Base-by-base conservation (phyloP, 208 protist species). In the Wallacemonas sp. region DNA sequence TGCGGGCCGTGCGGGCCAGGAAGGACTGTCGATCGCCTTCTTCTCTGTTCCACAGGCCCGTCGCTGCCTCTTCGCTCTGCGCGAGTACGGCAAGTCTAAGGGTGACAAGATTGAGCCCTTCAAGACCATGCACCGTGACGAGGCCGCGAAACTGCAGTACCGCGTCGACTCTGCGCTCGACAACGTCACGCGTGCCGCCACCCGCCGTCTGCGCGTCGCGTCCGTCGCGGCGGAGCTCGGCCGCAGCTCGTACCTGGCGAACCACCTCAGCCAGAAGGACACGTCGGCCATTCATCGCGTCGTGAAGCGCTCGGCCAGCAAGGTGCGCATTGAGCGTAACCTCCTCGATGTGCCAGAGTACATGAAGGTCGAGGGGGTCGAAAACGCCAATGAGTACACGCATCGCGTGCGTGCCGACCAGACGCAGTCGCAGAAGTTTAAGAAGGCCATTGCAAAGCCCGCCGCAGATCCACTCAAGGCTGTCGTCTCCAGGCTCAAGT, bases 191-290 rank as follows among this genome's bases (percentile, higher is more conserved):
- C 86, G 85, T 38, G 79, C 79, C 10, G 81, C 84, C 2, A 91
- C 88, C 1, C 79, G 86, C n/a, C 90, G 90, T 38, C 79, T 93
- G 61, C 85, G 87, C 39, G 76, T 92, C 9, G 80, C 87, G 21
- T 88, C 87, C 27, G 88, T 96, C 12, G 89, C 87, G 1, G 72
- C 91, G 24, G 90, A 95, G 78, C 76, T 95, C 48, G 88, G 78
- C 46, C 83, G 96, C 60, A 96, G 94, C 62, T 92, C 94, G 10
- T 89, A 89, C 52, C 83, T 97, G 22, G 76, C 84, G n/a, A 89
- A 91, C 58, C 89, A 95, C 66, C 92, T 99, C 30, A 84, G 77
- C 26, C 89, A 97, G 62, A 82, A 90, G 64, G 95, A 97, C 32
- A 83, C 83, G 3, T 87, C 95, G 39, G 97, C 87, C 2, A 61